phyloP scores from a whole-genome alignment of 768 basidiomycete genomes.

The Trametes villosa region DNA sequence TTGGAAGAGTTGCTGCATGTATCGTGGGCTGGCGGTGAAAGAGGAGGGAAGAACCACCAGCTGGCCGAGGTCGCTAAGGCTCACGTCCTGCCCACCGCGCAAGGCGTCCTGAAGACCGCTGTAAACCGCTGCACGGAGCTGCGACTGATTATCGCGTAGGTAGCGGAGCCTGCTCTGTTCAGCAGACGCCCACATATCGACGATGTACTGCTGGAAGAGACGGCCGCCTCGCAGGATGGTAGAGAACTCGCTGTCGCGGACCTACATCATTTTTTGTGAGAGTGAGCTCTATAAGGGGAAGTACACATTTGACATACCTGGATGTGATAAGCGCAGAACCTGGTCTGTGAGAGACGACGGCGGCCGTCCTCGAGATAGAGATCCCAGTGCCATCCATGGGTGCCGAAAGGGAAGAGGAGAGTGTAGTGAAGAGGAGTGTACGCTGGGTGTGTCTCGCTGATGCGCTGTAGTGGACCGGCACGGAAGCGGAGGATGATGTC shows the following conservation, averaged over 20 bases:
- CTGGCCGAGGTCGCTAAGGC: conserved; percentile 29
- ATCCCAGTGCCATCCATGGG: conserved; percentile 42
- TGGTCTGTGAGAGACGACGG: too few relatives aligned
- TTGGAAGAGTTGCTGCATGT: conserved; percentile 50
- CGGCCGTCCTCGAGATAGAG: conserved; percentile 29
- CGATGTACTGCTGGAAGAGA: conserved; percentile 50
- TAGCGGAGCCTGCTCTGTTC: conserved; percentile 47
- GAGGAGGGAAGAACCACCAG: conserved; percentile 38
- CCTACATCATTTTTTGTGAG: conserved; percentile 18
- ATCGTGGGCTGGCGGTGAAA: conserved; percentile 42
- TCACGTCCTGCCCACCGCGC: conserved; percentile 19
- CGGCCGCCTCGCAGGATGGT: conserved; percentile 37
- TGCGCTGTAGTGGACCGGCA: conserved; percentile 28
- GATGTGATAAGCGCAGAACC: too few relatives aligned
- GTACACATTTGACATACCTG: too few relatives aligned
- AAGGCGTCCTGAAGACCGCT: conserved; percentile 40
- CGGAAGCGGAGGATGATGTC: too few relatives aligned
- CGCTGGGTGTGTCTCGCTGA: conserved; percentile 39
- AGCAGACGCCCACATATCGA: conserved; percentile 49
- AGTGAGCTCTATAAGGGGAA: too few relatives aligned
- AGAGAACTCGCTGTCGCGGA: conserved; percentile 23
- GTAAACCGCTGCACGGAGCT: conserved; percentile 41
- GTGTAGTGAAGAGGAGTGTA: conserved; percentile 49
- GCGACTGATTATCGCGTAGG: conserved; percentile 38
- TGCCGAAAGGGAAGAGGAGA: conserved; percentile 47